Evolutionary conservation across 495 filamentous ascomycete species (phyloP).

Genomic region (Paragyromitra xinjiangensis): DNA sequence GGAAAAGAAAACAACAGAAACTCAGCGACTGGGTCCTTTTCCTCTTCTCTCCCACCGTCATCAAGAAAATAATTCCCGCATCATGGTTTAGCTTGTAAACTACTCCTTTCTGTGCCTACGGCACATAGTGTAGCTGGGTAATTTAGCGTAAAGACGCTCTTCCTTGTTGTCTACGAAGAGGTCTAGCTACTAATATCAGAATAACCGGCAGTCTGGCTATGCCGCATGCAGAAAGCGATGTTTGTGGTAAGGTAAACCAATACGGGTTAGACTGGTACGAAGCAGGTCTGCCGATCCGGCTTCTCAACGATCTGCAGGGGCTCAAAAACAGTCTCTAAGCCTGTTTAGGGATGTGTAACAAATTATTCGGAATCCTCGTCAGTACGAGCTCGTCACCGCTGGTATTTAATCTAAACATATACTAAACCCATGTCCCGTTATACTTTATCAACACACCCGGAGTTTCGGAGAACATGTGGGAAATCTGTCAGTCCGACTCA

Average conservation of each 20-base stretch:
- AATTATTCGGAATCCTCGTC: neutral
- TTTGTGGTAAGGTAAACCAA: constrained; percentile 14
- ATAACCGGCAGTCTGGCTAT: constrained; percentile 35
- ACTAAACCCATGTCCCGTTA: constrained; percentile 20
- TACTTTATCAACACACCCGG: constrained; percentile 19
- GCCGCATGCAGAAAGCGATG: constrained; percentile 11
- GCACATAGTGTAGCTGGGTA: constrained; percentile 23
- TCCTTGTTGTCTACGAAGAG: constrained; percentile 31
- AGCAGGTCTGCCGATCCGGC: constrained; percentile 40
- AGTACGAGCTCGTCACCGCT: neutral
- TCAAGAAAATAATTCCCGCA: constrained; percentile 24
- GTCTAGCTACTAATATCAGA: constrained; percentile 23
- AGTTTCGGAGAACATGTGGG: constrained; percentile 14
- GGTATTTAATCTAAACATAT: constrained; percentile 25
- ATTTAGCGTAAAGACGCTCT: constrained; percentile 36
- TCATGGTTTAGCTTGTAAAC: constrained; percentile 19
- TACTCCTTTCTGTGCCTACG: neutral
- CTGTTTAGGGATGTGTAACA: constrained; percentile 34
- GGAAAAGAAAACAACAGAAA: constrained; percentile 7
- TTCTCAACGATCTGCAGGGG: constrained; percentile 28
- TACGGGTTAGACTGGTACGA: constrained; percentile 10
- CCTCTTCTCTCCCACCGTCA: neutral
- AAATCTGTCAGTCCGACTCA: neutral
- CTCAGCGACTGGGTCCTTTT: neutral
- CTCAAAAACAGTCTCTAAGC: constrained; percentile 21